phyloP scores from a whole-genome alignment of 2,329 filamentous ascomycete species.

The Aspergillus pseudoterreus region DNA sequence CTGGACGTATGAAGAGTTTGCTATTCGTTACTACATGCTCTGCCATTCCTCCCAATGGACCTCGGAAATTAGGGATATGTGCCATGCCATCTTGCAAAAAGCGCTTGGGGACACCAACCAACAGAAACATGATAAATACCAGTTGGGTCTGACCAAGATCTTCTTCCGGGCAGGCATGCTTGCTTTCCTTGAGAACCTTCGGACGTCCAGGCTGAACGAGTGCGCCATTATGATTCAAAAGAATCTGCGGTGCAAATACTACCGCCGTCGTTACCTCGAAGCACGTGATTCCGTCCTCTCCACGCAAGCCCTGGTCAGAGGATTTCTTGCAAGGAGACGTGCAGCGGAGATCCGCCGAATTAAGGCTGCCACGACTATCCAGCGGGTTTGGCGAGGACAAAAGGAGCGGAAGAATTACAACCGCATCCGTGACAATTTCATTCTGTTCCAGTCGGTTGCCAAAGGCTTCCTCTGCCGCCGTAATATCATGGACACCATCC shows the following conservation, averaged over 20 bases:
- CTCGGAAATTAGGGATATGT: conserved; percentile 89
- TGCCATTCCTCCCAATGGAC: conserved; percentile 88
- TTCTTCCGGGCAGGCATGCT: conserved; percentile 99
- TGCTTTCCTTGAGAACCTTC: conserved; percentile 90
- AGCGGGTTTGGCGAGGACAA: conserved; percentile 89
- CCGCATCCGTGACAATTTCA: conserved; percentile 74
- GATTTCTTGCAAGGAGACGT: conserved; percentile 70
- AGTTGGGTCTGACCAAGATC: conserved; percentile 95
- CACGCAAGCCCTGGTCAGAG: conserved; percentile 75
- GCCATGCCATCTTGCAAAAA: conserved; percentile 83
- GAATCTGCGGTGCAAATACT: conserved; percentile 93
- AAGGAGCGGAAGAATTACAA: conserved; percentile 82
- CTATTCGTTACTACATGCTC: conserved; percentile 96
- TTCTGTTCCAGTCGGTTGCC: conserved; percentile 82
- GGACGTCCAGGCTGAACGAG: conserved; percentile 84
- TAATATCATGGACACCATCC: conserved; percentile 87
- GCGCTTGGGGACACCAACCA: conserved; percentile 75
- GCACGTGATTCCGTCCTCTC: conserved; percentile 75
- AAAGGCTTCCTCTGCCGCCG: conserved; percentile 90
- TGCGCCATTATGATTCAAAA: conserved; percentile 98
- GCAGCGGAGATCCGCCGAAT: conserved; percentile 77
- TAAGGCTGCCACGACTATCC: conserved; percentile 89
- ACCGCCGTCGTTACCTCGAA: conserved; percentile 84
- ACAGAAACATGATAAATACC: conserved; percentile 85
- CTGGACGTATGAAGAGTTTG: conserved; percentile 99